Percentiles rank a stretch among this genome's conserved stretches.
These are phyloP conservation scores for Penicillium robsamsonii DNA, from an alignment of 495 filamentous ascomycete genomes.

Conservation along the genomic window DNA sequence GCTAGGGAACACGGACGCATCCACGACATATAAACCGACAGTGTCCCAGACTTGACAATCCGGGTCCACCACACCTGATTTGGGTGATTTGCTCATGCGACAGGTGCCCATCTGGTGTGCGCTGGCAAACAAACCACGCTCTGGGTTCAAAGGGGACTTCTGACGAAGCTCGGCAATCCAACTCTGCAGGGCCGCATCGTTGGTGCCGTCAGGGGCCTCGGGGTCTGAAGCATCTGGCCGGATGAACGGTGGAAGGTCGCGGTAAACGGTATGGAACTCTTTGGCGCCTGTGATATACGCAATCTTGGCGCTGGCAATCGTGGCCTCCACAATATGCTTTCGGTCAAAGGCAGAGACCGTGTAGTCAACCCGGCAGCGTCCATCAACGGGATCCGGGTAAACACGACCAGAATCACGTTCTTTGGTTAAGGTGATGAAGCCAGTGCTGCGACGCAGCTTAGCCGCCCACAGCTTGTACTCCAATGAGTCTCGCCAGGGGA, in stretches of 20 bases:
- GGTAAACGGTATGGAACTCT: slow-evolving; percentile 65
- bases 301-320: slow-evolving; percentile 70
- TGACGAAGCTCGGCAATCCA: slow-evolving; percentile 66
- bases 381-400: slow-evolving; percentile 68
- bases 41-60: slow-evolving; percentile 75
- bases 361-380: slow-evolving; percentile 64
- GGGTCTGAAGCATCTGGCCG: slow-evolving; percentile 42
- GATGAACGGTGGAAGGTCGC: slow-evolving; percentile 64
- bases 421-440: slow-evolving; percentile 66
- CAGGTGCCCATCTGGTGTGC: slow-evolving; percentile 95
- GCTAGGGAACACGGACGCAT: slow-evolving; percentile 86
- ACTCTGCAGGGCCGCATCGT: slow-evolving; percentile 60
- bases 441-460: slow-evolving; percentile 59
- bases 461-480: slow-evolving; percentile 66
- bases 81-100: slow-evolving; percentile 63
- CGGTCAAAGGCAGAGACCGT: slow-evolving; percentile 67
- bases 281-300: slow-evolving; percentile 70
- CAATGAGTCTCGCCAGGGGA: slow-evolving; percentile 62
- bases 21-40: slow-evolving; percentile 71
- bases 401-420: slow-evolving; percentile 74
- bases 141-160: slow-evolving; percentile 46
- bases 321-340: slow-evolving; percentile 65
- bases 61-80: slow-evolving; percentile 70
- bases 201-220: slow-evolving; percentile 52
- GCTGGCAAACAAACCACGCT: slow-evolving; percentile 52